Conservation (phyloP, 768 basidiomycete species). For the Neoboletus brunneissimus region DNA sequence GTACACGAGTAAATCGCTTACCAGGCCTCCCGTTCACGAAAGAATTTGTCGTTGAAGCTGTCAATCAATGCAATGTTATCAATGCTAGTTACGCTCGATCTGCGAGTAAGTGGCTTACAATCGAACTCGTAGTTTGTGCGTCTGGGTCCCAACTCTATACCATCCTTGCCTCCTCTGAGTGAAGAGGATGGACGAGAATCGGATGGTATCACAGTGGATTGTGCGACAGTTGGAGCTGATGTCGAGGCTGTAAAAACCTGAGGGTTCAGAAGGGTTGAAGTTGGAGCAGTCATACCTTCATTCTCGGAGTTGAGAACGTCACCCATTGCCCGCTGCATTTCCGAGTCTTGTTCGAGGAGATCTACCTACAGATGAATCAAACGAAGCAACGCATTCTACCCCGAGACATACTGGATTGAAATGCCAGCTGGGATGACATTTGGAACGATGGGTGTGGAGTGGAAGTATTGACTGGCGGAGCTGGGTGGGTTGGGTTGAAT, state of each 20-base stretch:
- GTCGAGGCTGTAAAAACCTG: slow-evolving; percentile 15
- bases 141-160: slow-evolving; percentile 4
- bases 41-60: slow-evolving; percentile 32
- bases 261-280: not conserved
- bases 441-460: slow-evolving; percentile 53
- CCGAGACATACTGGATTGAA: slow-evolving; percentile 52
- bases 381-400: not conserved
- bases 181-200: slow-evolving; percentile 17
- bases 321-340: slow-evolving; percentile 65
- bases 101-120: slow-evolving; percentile 13
- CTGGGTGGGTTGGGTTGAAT: slow-evolving; percentile 35
- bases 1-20: slow-evolving; percentile 20
- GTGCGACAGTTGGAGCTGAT: slow-evolving; percentile 3
- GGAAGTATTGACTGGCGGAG: slow-evolving; percentile 50
- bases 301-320: slow-evolving; percentile 53
- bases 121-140: slow-evolving; percentile 13
- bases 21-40: slow-evolving; percentile 14
- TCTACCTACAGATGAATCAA: slow-evolving; percentile 38
- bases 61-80: not conserved
- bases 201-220: slow-evolving; percentile 3
- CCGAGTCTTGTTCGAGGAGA: slow-evolving; percentile 65
- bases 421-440: slow-evolving; percentile 49
- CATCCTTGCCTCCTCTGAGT: slow-evolving; percentile 1
- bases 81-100: not conserved
- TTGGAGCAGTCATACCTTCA: slow-evolving; percentile 24